Evolutionary conservation across 371 early-diverging fungal species (phyloP).

Genomic region (Apophysomyces sp.): DNA sequence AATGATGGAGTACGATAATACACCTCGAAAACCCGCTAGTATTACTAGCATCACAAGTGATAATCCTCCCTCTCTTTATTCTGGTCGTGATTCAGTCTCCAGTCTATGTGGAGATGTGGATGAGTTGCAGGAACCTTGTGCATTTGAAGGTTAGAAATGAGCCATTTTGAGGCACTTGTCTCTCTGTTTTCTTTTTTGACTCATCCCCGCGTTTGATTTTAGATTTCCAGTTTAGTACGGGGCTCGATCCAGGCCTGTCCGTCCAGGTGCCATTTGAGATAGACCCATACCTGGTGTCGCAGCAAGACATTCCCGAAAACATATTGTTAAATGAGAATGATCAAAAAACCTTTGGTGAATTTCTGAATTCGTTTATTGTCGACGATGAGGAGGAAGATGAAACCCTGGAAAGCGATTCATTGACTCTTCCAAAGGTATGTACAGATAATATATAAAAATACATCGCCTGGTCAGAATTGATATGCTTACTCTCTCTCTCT

Average conservation of each 20-base stretch:
- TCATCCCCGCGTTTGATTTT: background rate
- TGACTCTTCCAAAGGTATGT: background rate
- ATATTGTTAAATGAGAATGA: slow-evolving; percentile 8
- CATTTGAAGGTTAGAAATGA: slow-evolving; percentile 13
- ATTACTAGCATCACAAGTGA: slow-evolving; percentile 11
- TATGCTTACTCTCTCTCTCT: background rate
- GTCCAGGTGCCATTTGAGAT: slow-evolving; percentile 17
- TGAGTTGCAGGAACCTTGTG: slow-evolving; percentile 9
- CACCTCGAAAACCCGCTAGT: slow-evolving; percentile 12
- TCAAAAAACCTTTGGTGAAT: slow-evolving; percentile 10
- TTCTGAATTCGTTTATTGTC: slow-evolving; percentile 3
- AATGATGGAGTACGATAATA: background rate
- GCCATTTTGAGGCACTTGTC: background rate
- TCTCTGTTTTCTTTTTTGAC: background rate
- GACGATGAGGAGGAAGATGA: background rate
- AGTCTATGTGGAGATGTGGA: slow-evolving; percentile 14
- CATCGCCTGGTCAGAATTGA: background rate
- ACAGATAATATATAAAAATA: background rate
- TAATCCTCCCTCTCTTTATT: slow-evolving; percentile 16
- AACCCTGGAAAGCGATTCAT: background rate
- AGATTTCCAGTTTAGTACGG: slow-evolving; percentile 14
- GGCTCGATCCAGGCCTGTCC: slow-evolving; percentile 7
- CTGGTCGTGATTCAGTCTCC: slow-evolving; percentile 9
- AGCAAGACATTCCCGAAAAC: background rate
- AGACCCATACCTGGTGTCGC: background rate